Conservation (phyloP, 1,284 basidiomycete species). For the Ustilago crameri region DNA sequence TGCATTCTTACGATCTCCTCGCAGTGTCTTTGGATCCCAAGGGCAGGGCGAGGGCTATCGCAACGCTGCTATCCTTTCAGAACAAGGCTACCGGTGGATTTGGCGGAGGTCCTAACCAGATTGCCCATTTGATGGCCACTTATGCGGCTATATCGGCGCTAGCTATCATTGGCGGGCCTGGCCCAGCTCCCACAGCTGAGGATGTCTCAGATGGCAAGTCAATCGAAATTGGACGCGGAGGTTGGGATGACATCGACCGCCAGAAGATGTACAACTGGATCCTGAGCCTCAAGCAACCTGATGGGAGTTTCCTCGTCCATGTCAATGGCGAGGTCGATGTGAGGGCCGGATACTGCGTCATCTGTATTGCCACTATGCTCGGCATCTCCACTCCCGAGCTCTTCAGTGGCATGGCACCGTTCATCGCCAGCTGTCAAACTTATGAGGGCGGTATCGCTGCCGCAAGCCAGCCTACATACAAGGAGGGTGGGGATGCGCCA, state of each 20-base stretch:
- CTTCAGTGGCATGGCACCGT: constrained; percentile 72
- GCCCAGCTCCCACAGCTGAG: constrained; percentile 67
- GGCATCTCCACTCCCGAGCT: constrained; percentile 90
- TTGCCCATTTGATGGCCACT: constrained; percentile 86
- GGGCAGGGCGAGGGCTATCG: constrained; percentile 55
- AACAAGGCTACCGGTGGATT: constrained; percentile 77
- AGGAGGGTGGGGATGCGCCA: constrained; percentile 29
- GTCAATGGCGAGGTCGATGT: constrained; percentile 92
- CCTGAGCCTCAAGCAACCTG: constrained; percentile 89
- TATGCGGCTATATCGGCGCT: constrained; percentile 88
- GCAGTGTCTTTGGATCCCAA: constrained; percentile 48
- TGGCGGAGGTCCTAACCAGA: constrained; percentile 87
- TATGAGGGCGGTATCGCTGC: constrained; percentile 97
- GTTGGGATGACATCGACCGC: constrained; percentile 69
- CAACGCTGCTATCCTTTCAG: constrained; percentile 66
- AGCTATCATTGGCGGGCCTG: constrained; percentile 78
- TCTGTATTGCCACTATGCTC: constrained; percentile 77
- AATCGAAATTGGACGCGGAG: constrained; percentile 67
- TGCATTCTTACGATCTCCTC: constrained; percentile 62
- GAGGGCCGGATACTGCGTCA: constrained; percentile 81
- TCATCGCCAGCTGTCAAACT: constrained; percentile 83
- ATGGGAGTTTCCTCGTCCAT: constrained; percentile 93
- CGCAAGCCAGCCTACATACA: constrained; percentile 77
- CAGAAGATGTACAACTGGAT: constrained; percentile 85
- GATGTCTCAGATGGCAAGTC: constrained; percentile 71